phyloP scores from a whole-genome alignment of 805 yeast species.

The Yueomyces sinensis region DNA sequence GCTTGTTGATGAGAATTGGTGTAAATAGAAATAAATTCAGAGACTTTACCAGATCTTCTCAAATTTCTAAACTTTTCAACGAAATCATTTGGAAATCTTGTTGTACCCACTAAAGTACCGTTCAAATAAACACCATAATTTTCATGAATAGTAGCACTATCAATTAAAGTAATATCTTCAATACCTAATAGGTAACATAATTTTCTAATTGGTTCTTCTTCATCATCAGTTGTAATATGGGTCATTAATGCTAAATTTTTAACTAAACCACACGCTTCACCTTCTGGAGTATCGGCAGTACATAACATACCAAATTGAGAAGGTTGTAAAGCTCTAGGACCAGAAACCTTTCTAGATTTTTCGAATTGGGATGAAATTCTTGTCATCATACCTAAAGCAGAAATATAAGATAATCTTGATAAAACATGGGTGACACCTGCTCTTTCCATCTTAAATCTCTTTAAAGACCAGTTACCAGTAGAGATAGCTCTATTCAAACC shows the following conservation, averaged over 20 bases:
- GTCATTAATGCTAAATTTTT: slow-evolving; percentile 97
- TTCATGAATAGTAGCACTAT: slow-evolving; percentile 70
- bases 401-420: slow-evolving; percentile 79
- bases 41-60: slow-evolving; percentile 73
- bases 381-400: slow-evolving; percentile 99
- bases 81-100: slow-evolving; percentile 75
- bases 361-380: slow-evolving; percentile 98
- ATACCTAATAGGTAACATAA: slow-evolving; percentile 78
- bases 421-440: slow-evolving; percentile 98
- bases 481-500: slow-evolving; percentile 95
- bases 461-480: slow-evolving; percentile 97
- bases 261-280: slow-evolving; percentile 98
- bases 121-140: slow-evolving; percentile 79
- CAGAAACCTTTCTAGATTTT: slow-evolving; percentile 93
- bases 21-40: slow-evolving; percentile 84
- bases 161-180: slow-evolving; percentile 70
- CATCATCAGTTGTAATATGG: slow-evolving; percentile 96
- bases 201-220: slow-evolving; percentile 73
- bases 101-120: slow-evolving; percentile 89
- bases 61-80: slow-evolving; percentile 65
- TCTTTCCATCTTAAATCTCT: slow-evolving; percentile 98
- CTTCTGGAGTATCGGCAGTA: slow-evolving; percentile 98
- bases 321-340: slow-evolving; percentile 97
- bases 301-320: slow-evolving; percentile 99
- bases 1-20: slow-evolving; percentile 83